These are phyloP conservation scores for Zasmidium angulare DNA, from an alignment of 2,329 filamentous ascomycete genomes.

Conservation along the genomic window DNA sequence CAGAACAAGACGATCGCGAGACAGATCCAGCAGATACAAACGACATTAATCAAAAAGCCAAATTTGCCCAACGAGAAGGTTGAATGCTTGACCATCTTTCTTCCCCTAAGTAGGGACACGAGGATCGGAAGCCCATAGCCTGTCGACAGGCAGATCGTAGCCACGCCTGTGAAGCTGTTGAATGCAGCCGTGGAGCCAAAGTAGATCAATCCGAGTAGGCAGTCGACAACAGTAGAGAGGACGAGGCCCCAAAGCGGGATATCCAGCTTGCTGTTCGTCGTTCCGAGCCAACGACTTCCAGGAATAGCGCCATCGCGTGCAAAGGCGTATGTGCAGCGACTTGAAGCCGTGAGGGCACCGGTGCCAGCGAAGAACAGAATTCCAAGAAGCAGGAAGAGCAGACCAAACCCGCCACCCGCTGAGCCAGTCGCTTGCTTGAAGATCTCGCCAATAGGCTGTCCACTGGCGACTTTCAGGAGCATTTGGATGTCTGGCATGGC, in stretches of 20 bases:
- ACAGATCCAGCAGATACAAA: conserved; percentile 69
- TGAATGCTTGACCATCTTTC: conserved; percentile 65
- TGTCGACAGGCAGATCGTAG: conserved; percentile 73
- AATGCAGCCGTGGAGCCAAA: conserved; percentile 76
- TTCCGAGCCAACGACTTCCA: conserved; percentile 33
- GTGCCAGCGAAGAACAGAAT: conserved; percentile 76
- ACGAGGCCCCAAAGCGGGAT: conserved; percentile 70
- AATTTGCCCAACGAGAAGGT: conserved; percentile 68
- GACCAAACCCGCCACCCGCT: conserved; percentile 69
- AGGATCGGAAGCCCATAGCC: conserved; percentile 76
- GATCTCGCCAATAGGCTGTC: conserved; percentile 72
- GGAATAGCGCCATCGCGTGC: conserved; percentile 70
- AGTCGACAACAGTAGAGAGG: conserved; percentile 67
- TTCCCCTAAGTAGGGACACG: conserved; percentile 65
- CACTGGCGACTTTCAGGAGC: conserved; percentile 66
- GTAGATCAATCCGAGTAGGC: conserved; percentile 73
- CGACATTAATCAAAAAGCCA: conserved; percentile 66
- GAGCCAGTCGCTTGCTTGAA: conserved; percentile 77
- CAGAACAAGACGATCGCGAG: conserved; percentile 73
- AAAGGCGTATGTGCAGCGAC: conserved; percentile 70
- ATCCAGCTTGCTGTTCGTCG: conserved; percentile 64
- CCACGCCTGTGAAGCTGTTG: conserved; percentile 76
- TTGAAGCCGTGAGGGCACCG: conserved; percentile 71
- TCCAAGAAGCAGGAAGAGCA: conserved; percentile 73
- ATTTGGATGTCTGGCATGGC: conserved; percentile 67